Conservation (phyloP, 805 yeast genomes). For the Kluyveromyces siamensis region DNA sequence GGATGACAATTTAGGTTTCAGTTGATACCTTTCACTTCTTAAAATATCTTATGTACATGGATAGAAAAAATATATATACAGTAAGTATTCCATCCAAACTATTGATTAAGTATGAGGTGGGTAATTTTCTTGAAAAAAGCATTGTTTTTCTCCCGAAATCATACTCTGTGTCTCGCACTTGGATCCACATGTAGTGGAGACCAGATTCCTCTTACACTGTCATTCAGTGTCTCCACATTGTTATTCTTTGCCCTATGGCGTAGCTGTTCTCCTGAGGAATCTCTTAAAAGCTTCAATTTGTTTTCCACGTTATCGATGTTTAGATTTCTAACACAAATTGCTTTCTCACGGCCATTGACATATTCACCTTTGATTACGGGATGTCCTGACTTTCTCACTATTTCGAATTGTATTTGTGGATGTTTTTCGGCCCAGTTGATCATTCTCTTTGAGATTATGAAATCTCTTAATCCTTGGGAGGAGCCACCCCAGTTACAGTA, state of each 20-base stretch:
- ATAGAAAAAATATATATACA: background rate
- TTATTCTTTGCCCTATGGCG: constrained; percentile 54
- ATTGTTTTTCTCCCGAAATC: background rate
- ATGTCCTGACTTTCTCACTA: constrained; percentile 68
- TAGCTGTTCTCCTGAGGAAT: constrained; percentile 57
- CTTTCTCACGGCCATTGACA: constrained; percentile 37
- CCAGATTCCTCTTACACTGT: constrained; percentile 93
- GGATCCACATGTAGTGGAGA: constrained; percentile 77
- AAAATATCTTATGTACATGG: background rate
- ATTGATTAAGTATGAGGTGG: too few species aligned
- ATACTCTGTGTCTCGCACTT: constrained; percentile 14
- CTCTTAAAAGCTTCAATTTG: constrained; percentile 54
- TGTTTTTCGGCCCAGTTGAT: constrained; percentile 48
- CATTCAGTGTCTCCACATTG: constrained; percentile 72
- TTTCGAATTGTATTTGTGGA: constrained; percentile 63
- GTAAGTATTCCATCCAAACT: background rate
- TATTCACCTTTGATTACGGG: constrained; percentile 65
- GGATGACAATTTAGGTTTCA: background rate
- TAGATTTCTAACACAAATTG: constrained; percentile 71
- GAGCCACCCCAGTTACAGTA: constrained; percentile 97
- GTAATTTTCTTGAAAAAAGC: too few species aligned
- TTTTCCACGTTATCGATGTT: constrained; percentile 50
- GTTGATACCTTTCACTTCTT: background rate
- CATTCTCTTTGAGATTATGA: constrained; percentile 44
- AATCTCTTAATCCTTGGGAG: constrained; percentile 72